Percentiles rank a stretch among this genome's conserved stretches.
Conservation (phyloP, 2,329 filamentous ascomycete species). For the Penicillium polonicum region DNA sequence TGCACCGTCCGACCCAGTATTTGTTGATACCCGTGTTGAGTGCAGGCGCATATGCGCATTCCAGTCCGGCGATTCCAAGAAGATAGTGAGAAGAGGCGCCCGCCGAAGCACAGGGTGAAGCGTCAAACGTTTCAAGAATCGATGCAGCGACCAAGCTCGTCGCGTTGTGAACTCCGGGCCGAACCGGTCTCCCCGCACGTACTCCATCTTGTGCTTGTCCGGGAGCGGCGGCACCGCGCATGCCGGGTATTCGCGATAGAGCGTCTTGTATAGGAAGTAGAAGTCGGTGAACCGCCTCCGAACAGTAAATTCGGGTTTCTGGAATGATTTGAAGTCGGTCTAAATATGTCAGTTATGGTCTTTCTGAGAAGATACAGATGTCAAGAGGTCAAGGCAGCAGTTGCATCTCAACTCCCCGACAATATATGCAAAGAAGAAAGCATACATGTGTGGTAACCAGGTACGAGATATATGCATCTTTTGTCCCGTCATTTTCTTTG, state of each 20-base stretch:
- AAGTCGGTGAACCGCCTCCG: slow-evolving; percentile 97
- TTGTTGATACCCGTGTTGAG: slow-evolving; percentile 61
- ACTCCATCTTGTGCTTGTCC: slow-evolving; percentile 99
- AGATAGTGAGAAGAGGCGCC: slow-evolving; percentile 77
- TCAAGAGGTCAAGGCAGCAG: slow-evolving; percentile 20
- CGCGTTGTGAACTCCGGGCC: slow-evolving; percentile 87
- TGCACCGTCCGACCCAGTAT: slow-evolving; percentile 42
- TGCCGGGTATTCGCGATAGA: slow-evolving; percentile 83
- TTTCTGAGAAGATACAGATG: not conserved
- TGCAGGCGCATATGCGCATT: slow-evolving; percentile 90
- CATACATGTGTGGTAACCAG: slow-evolving; percentile 83
- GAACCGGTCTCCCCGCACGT: slow-evolving; percentile 94
- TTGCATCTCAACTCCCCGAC: not conserved
- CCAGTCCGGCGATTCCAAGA: slow-evolving; percentile 93
- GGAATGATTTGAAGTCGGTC: slow-evolving; percentile 94
- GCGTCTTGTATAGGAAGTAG: slow-evolving; percentile 89
- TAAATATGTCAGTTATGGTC: slow-evolving; percentile 40
- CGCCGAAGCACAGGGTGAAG: slow-evolving; percentile 86
- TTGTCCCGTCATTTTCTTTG: slow-evolving; percentile 95
- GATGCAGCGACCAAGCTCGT: slow-evolving; percentile 83
- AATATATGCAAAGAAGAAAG: slow-evolving; percentile 21
- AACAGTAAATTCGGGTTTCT: slow-evolving; percentile 73
- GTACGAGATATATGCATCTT: slow-evolving; percentile 96
- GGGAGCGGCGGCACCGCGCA: slow-evolving; percentile 91
- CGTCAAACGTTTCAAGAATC: slow-evolving; percentile 82